These are phyloP conservation scores for Carex littledalei DNA, from an alignment of 176 grass and related monocot genomes.

Conservation along the genomic window DNA sequence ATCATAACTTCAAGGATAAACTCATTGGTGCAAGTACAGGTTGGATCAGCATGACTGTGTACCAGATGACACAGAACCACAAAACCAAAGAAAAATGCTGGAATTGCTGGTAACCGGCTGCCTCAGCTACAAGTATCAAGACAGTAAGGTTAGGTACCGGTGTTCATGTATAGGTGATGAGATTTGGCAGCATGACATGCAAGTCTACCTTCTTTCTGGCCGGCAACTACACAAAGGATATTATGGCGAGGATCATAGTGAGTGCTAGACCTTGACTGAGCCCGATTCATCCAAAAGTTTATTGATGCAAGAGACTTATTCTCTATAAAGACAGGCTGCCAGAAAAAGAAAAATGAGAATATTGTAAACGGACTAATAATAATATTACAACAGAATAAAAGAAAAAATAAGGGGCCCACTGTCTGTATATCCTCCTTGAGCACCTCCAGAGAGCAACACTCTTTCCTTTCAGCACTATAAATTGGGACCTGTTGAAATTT, in stretches of 20 bases:
- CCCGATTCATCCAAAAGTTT: constrained; percentile 96
- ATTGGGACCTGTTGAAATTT: constrained; percentile 56
- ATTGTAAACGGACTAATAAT: constrained; percentile 21
- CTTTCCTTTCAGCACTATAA: constrained; percentile 54
- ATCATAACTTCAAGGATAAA: constrained; percentile 2
- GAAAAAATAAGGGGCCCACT: constrained; percentile 28
- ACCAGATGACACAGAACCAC: not conserved
- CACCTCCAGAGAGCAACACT: constrained; percentile 37
- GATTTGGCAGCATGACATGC: not conserved
- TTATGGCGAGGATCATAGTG: constrained; percentile 98
- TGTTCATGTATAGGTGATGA: constrained; percentile 7
- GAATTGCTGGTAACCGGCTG: not conserved
- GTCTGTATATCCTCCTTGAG: constrained; percentile 69
- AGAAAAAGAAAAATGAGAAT: constrained; percentile 24
- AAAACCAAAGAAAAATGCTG: not conserved
- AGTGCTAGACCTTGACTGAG: constrained; percentile 79
- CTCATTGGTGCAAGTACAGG: constrained; percentile 5
- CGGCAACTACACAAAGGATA: constrained; percentile 81
- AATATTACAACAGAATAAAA: constrained; percentile 13
- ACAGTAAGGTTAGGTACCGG: not conserved
- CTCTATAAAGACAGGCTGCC: constrained; percentile 66
- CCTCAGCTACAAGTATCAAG: not conserved
- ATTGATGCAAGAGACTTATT: constrained; percentile 63
- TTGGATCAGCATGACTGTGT: not conserved
- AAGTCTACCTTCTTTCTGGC: constrained; percentile 69